Evolutionary conservation across 2,329 filamentous ascomycete genomes (phyloP), one percentile per base, ranked within the genome.

Genomic region (Fusarium napiforme): DNA sequence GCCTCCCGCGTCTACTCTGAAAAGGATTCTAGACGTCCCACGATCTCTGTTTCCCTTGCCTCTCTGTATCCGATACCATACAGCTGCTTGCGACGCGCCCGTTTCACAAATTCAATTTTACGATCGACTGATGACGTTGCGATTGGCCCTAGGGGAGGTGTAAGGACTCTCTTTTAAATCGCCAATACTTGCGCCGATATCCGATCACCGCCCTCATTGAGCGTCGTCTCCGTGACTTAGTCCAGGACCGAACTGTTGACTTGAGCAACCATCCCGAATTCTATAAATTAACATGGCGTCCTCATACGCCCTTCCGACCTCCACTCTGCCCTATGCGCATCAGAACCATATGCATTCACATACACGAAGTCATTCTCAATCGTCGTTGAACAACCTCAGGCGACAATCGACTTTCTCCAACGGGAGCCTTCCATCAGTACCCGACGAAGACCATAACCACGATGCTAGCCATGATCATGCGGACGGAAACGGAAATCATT

Each of bases 251-350:
- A 64, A 66, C 37, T 64, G 57, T 64, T 67, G 59, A 53, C 46
- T 58, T 60, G 32, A 64, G 47, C 57, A 64, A 56, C 58, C 23
- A 43, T 28, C 23, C 53, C 32, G 57, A 57, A 15, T 28, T 30
- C 50, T 40, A 50, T 55, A 39, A 32, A 28, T 60, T 52, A 81
- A 65, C 64, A 88, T 88, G 85, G 84, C 86, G 67, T 86, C 87
- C 42, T 85, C 88, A 28, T 90, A 88, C 77, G 83, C 84, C 58
- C 79, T 90, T 61, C 88, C 88, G n/a, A 84, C 86, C 40, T 83
- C 87, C 40, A 82, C 86, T 43, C 79, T 88, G 50, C 84, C 85
- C 59, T 86, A 86, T 72, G 84, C 83, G 64, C 84, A 87, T 73
- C 81, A 85, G 60, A 83, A 83, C 55, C 79, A 83, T 67, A 79